Conservation (phyloP, 2,329 filamentous ascomycete genomes). For the Polytolypa hystricis region DNA sequence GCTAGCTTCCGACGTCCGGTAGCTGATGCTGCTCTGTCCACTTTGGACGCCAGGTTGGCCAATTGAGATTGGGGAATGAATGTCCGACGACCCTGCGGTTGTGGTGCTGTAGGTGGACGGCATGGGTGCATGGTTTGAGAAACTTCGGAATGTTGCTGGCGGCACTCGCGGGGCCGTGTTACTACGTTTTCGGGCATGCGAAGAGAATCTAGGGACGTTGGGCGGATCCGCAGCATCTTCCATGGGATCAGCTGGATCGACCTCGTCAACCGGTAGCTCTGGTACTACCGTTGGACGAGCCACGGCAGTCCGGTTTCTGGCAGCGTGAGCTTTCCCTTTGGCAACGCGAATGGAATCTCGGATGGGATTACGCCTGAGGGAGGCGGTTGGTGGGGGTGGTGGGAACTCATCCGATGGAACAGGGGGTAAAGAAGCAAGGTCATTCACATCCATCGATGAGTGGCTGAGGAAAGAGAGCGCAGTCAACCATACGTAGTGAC, state of each 20-base stretch:
- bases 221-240: slow-evolving; percentile 39
- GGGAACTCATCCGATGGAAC: slow-evolving; percentile 32
- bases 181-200: slow-evolving; percentile 75
- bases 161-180: slow-evolving; percentile 69
- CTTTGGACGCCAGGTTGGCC: slow-evolving; percentile 20
- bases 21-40: slow-evolving; percentile 35
- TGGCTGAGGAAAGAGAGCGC: slow-evolving; percentile 91
- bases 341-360: slow-evolving; percentile 83
- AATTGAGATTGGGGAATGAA: slow-evolving; percentile 32
- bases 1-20: slow-evolving; percentile 42
- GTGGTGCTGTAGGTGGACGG: slow-evolving; percentile 40
- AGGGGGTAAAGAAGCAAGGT: slow-evolving; percentile 52
- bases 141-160: slow-evolving; percentile 65
- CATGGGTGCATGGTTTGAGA: slow-evolving; percentile 44
- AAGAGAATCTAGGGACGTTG: slow-evolving; percentile 42
- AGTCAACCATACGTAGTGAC: slow-evolving; percentile 91
- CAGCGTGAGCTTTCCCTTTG: slow-evolving; percentile 53
- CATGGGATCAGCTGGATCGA: slow-evolving; percentile 22
- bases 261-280: slow-evolving; percentile 21
- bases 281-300: slow-evolving; percentile 23
- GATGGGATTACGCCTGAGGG: slow-evolving; percentile 50
- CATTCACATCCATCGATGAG: slow-evolving; percentile 68
- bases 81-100: slow-evolving; percentile 51
- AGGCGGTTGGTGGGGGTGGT: slow-evolving; percentile 35
- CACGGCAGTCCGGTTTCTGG: slow-evolving; percentile 27